Evolutionary conservation across 2,329 filamentous ascomycete species (phyloP).

Genomic region (Amphichorda felina): DNA sequence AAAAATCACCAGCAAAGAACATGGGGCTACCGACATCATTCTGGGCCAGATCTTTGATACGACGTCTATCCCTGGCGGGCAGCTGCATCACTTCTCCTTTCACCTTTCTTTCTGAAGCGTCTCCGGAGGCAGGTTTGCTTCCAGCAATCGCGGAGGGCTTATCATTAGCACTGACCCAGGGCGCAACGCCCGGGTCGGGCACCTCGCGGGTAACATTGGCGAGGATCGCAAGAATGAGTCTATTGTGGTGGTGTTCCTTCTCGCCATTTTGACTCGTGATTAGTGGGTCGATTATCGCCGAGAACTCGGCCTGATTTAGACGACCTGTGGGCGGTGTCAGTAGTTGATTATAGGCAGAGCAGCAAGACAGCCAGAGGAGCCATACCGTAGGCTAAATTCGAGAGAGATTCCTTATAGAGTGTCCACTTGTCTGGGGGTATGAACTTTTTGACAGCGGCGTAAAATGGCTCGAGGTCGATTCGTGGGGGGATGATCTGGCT

Average conservation of each 20-base stretch:
- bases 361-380: background rate
- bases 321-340: slow-evolving; percentile 35
- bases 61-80: slow-evolving; percentile 51
- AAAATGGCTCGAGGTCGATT: slow-evolving; percentile 56
- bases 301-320: slow-evolving; percentile 50
- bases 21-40: slow-evolving; percentile 41
- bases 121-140: slow-evolving; percentile 50
- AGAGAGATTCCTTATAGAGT: slow-evolving; percentile 50
- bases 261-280: slow-evolving; percentile 44
- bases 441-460: slow-evolving; percentile 46
- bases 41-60: slow-evolving; percentile 51
- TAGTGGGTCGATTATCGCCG: slow-evolving; percentile 47
- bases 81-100: slow-evolving; percentile 63
- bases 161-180: slow-evolving; percentile 62
- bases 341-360: background rate
- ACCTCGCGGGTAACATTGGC: slow-evolving; percentile 59
- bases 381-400: slow-evolving; percentile 51
- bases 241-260: slow-evolving; percentile 54
- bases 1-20: background rate
- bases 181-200: slow-evolving; percentile 54
- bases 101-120: slow-evolving; percentile 52
- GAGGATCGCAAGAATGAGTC: slow-evolving; percentile 54
- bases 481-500: slow-evolving; percentile 52
- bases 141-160: slow-evolving; percentile 46
- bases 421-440: slow-evolving; percentile 52